phyloP scores from a whole-genome alignment of 495 filamentous ascomycete genomes.

The Beverwykella pulmonaria region DNA sequence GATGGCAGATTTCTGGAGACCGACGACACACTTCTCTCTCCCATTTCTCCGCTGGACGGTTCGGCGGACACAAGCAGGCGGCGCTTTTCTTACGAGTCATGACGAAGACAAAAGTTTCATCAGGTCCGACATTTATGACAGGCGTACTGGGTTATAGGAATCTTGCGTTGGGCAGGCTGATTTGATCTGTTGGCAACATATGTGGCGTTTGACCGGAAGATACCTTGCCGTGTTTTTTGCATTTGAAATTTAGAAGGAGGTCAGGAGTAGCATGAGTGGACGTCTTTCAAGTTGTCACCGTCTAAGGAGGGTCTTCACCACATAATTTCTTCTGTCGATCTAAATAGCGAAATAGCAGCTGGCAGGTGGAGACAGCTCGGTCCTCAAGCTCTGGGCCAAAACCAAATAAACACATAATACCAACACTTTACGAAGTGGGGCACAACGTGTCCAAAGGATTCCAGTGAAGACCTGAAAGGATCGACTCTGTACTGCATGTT shows the following conservation, averaged over 20 bases:
- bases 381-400: background rate
- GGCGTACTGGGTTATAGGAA: conserved; percentile 7
- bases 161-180: background rate
- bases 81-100: conserved; percentile 39
- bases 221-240: conserved; percentile 19
- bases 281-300: background rate
- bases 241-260: conserved; percentile 10
- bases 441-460: background rate
- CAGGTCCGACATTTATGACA: conserved; percentile 17
- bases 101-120: conserved; percentile 25
- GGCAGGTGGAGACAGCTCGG: background rate
- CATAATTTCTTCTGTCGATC: background rate
- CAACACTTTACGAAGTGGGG: background rate
- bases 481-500: too few relatives aligned
- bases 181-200: conserved; percentile 2
- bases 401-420: background rate
- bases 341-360: background rate
- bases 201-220: conserved; percentile 16
- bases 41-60: conserved; percentile 34
- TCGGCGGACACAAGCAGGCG: conserved; percentile 24
- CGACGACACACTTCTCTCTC: conserved; percentile 35
- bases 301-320: background rate
- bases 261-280: conserved; percentile 13
- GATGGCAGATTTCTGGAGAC: conserved; percentile 31
- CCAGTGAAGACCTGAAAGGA: too few relatives aligned